These are phyloP conservation scores for Phytophthora ohioensis DNA, from an alignment of 352 stramenopile genomes.

Conservation along the genomic window DNA sequence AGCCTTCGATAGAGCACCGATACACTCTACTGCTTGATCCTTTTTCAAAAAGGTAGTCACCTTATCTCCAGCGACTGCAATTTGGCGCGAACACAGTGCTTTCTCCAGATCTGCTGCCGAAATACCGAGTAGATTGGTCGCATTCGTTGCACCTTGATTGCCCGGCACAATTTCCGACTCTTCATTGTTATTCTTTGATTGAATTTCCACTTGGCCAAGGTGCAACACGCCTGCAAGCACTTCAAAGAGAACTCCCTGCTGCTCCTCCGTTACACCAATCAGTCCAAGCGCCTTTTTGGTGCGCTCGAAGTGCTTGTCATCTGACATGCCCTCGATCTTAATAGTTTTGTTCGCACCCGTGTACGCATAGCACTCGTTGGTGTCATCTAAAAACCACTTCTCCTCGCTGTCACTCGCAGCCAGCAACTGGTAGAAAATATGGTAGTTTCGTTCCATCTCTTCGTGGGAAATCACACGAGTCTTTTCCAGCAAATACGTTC, in stretches of 20 bases:
- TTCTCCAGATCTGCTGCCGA: conserved; percentile 62
- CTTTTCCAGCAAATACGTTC: conserved; percentile 95
- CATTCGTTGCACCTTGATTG: conserved; percentile 47
- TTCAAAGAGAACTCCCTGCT: conserved; percentile 72
- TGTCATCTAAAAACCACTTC: conserved; percentile 62
- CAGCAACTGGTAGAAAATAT: conserved; percentile 84
- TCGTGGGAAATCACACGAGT: conserved; percentile 85
- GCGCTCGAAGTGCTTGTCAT: conserved; percentile 74
- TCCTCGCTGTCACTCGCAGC: conserved; percentile 38
- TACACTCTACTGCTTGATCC: conserved; percentile 90
- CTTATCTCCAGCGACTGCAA: conserved; percentile 79
- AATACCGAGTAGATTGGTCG: conserved; percentile 67
- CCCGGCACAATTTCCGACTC: conserved; percentile 57
- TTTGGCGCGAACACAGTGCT: conserved; percentile 79
- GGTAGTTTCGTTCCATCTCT: conserved; percentile 77
- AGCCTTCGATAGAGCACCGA: conserved; percentile 95
- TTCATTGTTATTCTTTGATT: conserved; percentile 80
- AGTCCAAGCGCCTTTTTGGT: conserved; percentile 71
- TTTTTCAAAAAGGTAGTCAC: conserved; percentile 83
- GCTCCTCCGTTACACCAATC: conserved; percentile 67
- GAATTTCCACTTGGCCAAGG: conserved; percentile 96
- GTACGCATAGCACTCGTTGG: conserved; percentile 64
- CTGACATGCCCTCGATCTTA: conserved; percentile 81
- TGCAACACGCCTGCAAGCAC: conserved; percentile 94
- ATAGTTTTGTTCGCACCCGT: conserved; percentile 62